Evolutionary conservation across 495 filamentous ascomycete genomes (phyloP).

Genomic region (Aspergillus leporis): DNA sequence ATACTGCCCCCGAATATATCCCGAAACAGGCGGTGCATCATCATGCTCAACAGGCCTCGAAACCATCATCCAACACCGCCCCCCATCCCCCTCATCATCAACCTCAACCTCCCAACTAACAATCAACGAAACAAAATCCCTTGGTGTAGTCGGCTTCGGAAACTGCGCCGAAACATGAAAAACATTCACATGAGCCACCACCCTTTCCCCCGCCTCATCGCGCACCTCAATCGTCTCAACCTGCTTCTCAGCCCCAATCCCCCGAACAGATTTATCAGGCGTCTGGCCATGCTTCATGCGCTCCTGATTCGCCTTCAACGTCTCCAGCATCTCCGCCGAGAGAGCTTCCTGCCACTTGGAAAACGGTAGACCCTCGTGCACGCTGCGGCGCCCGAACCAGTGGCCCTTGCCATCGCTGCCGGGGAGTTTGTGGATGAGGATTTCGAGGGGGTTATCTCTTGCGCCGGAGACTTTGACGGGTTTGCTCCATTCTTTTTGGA

Average conservation of each 20-base stretch:
- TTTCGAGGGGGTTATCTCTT: constrained; percentile 73
- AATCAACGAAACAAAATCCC: constrained; percentile 82
- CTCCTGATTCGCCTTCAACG: constrained; percentile 57
- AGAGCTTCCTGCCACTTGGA: constrained; percentile 58
- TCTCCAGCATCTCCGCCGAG: constrained; percentile 54
- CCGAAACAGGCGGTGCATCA: constrained; percentile 62
- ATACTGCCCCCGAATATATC: constrained; percentile 81
- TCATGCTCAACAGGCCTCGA: constrained; percentile 81
- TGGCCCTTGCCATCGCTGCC: constrained; percentile 78
- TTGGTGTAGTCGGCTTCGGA: constrained; percentile 79
- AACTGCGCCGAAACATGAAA: constrained; percentile 88
- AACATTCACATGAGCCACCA: constrained; percentile 51
- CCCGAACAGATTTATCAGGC: constrained; percentile 64
- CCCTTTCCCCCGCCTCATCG: constrained; percentile 47
- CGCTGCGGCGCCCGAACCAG: constrained; percentile 87
- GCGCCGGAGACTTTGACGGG: constrained; percentile 64
- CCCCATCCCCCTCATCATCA: constrained; percentile 27
- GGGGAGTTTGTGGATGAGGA: constrained; percentile 76
- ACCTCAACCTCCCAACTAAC: constrained; percentile 52
- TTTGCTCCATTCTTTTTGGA: constrained; percentile 84
- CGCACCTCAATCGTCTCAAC: constrained; percentile 56
- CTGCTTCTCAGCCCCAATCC: constrained; percentile 76
- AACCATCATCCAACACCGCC: constrained; percentile 78
- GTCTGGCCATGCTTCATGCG: constrained; percentile 41
- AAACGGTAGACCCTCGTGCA: constrained; percentile 77